Base-by-base conservation (phyloP, 805 yeast genomes). In the Cyberlindnera lachancei region DNA sequence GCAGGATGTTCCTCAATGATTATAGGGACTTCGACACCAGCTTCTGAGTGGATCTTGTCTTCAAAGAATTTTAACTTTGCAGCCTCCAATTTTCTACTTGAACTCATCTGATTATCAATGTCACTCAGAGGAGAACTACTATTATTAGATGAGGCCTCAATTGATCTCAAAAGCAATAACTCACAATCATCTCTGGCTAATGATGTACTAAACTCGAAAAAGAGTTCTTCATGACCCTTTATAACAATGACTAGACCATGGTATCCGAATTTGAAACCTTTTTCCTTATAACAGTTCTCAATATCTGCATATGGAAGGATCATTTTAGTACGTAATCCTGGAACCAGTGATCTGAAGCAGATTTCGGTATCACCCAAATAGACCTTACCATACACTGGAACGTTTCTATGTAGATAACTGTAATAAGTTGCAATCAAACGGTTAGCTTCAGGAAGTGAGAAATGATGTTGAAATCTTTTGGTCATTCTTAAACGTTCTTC, bases 361-460 rank as follows among this genome's bases (percentile, higher is more conserved):
- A 90, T 51, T 35, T 70, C 73, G 19, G 65, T 66, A 14, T 68
- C 61, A 0, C 94, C 84, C 10, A 90, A 45, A 52, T 86, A 86
- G 3, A 88, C 48, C 45, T 84, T 83, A 2, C 97, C 97, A 56
- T 84, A 87, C 1, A 77, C 61, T 1, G 95, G 95, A 14, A 85
- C 59, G 10, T 81, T 71, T 42, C 82, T 70, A 41, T 73, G 78
- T 13, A 86, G 49, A 55, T 83, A 77, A 2, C 79, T 66, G 47
- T 72, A 79, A 48, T 85, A 90, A 1, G 85, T 67, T 0, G 94
- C 75, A 1, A 79, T 55, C 28, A 88, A 59, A 5, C 49, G 52
- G 24, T 73, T 75, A 3, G 60, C 49, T 0, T 63, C 65, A 5
- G 69, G 64, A 9, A 88, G 58, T 0, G 87, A 72, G 45, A 90